Evolutionary conservation across 805 yeast genomes (phyloP), one percentile per base, ranked within the genome.

Genomic region (Metschnikowia reukaufii): DNA sequence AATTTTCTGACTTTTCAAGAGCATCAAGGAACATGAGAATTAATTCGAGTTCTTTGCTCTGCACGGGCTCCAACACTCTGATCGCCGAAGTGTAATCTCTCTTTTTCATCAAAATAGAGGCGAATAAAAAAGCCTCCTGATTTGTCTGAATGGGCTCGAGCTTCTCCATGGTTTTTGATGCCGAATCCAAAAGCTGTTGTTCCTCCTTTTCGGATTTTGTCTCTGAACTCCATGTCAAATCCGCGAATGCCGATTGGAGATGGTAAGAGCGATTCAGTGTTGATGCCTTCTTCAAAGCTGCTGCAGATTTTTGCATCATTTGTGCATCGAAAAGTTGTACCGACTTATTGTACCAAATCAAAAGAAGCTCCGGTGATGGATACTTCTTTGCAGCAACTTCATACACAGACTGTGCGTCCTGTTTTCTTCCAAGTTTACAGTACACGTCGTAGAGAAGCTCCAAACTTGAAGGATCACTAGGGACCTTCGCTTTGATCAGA

Each of bases 81-180:
- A 56, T 51, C 2, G 73, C 62, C 37, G 72, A 72, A 0, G 62
- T 63, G 9, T 61, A 50, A 17, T 73, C 65, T 0, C 66, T 66
- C 33, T 56, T 61, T 36, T 67, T 53, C 37, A 68, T 62, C 49
- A 83, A 63, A 2, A 87, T 72, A 35, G 73, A 66, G 2, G 81
- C 82, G 47, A 75, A 74, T 2, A 88, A 78, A 52, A 69, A 88
- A 2, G 77, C 66, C 49, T 90, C 95, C 55, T 88, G 95, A 7
- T 84, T 79, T 17, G 72, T 68, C 34, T 68, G 54, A 37, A 74
- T 68, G 1, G 92, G 88, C 36, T 69, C 67, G 15, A 76, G 60
- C n/a, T 65, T 64, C 23, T 77, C 81, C 23, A 86, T 61, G 51
- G 84, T 61, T 52, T 83, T 80, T 48, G 29, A 39, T 4, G 48